phyloP scores from a whole-genome alignment of 1,284 basidiomycete genomes.

The Ustilago hordei region DNA sequence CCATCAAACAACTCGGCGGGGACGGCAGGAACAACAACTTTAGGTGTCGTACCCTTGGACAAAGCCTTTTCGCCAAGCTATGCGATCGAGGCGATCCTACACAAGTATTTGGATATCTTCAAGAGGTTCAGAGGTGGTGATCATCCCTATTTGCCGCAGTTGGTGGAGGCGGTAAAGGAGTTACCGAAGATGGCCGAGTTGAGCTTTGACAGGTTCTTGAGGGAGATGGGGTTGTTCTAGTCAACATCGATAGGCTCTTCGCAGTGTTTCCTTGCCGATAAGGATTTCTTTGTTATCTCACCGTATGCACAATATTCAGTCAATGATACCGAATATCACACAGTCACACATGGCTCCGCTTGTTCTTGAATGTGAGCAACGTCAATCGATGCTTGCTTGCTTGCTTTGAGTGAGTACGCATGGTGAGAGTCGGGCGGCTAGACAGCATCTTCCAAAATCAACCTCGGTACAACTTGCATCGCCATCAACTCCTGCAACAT shows the following conservation, averaged over 20 bases:
- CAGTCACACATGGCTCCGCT: no score
- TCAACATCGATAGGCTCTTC: neutral
- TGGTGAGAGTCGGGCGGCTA: neutral
- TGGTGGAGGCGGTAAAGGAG: slow-evolving; percentile 57
- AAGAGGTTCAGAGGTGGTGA: slow-evolving; percentile 53
- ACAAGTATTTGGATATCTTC: slow-evolving; percentile 58
- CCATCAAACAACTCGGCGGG: slow-evolving; percentile 9
- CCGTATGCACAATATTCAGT: no score
- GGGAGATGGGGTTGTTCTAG: slow-evolving; percentile 43
- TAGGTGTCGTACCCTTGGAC: slow-evolving; percentile 24
- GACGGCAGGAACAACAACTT: slow-evolving; percentile 8
- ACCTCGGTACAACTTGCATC: slow-evolving; percentile 72
- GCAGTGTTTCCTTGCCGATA: no score
- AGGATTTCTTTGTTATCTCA: no score
- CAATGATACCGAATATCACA: no score
- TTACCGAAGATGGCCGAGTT: slow-evolving; percentile 52
- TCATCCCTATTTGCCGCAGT: slow-evolving; percentile 50
- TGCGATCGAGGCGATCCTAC: slow-evolving; percentile 55
- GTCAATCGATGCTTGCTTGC: no score
- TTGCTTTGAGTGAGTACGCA: neutral
- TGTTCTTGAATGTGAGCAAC: neutral
- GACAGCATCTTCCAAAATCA: slow-evolving; percentile 68
- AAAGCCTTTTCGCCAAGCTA: slow-evolving; percentile 43
- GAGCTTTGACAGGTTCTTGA: slow-evolving; percentile 38
- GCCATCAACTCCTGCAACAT: slow-evolving; percentile 90